phyloP scores from a whole-genome alignment of 768 basidiomycete species.

The Nevesoporus exiguus region DNA sequence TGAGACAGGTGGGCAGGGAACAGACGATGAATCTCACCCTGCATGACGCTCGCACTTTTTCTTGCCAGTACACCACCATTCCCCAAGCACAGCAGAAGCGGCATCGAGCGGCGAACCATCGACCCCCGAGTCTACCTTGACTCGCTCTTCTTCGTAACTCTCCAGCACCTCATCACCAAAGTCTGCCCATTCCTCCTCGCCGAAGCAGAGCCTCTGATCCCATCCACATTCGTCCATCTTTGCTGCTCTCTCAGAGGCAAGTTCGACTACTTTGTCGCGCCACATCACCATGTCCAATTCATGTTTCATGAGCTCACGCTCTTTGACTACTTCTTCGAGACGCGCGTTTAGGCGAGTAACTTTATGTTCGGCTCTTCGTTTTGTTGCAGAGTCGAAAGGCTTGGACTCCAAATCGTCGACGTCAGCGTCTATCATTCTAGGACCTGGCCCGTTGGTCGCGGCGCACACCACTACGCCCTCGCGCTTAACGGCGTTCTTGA shows the following conservation, averaged over 20 bases:
- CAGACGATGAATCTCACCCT: constrained; percentile 45
- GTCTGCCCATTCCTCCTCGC: constrained; percentile 75
- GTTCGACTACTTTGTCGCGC: constrained; percentile 64
- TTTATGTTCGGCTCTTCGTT: constrained; percentile 54
- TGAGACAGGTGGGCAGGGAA: constrained; percentile 1
- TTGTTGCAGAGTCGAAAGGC: constrained; percentile 33
- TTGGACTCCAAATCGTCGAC: constrained; percentile 3
- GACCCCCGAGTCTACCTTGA: constrained; percentile 30
- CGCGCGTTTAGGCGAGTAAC: constrained; percentile 48
- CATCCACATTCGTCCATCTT: constrained; percentile 77
- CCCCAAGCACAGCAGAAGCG: constrained; percentile 33
- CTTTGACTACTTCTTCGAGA: constrained; percentile 54
- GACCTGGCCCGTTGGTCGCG: constrained; percentile 26
- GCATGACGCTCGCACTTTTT: constrained; percentile 75
- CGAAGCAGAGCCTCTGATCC: constrained; percentile 81
- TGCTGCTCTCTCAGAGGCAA: constrained; percentile 66
- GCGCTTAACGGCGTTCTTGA: constrained; percentile 63
- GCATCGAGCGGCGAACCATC: constrained; percentile 40
- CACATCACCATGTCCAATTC: constrained; percentile 68
- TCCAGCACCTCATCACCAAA: constrained; percentile 65
- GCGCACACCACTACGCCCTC: constrained; percentile 64
- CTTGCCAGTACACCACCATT: constrained; percentile 81
- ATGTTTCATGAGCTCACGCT: constrained; percentile 62
- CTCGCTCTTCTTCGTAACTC: constrained; percentile 56
- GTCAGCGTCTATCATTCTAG: constrained; percentile 23